These are phyloP conservation scores for Suhomyces bribrorum DNA, from an alignment of 1,139 yeast species.

Conservation along the genomic window DNA sequence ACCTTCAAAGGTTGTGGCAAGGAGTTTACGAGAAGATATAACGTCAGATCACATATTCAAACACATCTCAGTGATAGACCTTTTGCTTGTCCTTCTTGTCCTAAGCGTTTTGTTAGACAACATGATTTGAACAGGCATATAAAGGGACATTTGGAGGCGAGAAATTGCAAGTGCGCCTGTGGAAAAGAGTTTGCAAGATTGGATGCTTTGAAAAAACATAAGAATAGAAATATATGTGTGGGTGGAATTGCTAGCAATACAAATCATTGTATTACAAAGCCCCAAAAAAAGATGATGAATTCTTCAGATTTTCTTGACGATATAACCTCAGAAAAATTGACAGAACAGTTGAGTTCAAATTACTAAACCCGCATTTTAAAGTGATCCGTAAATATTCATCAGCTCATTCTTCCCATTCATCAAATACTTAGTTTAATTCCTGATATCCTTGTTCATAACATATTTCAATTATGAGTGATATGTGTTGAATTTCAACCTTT, in stretches of 20 bases:
- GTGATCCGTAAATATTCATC: no score
- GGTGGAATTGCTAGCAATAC: slow-evolving; percentile 54
- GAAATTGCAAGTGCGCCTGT: slow-evolving; percentile 75
- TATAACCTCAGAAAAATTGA: slow-evolving; percentile 22
- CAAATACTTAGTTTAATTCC: neutral
- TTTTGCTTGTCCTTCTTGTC: slow-evolving; percentile 60
- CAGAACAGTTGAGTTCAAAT: slow-evolving; percentile 19
- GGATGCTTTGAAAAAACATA: slow-evolving; percentile 85
- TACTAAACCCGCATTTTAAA: neutral
- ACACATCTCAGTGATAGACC: slow-evolving; percentile 96
- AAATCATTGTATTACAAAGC: slow-evolving; percentile 31
- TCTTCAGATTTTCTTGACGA: slow-evolving; percentile 21
- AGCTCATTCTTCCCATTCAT: neutral
- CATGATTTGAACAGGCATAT: slow-evolving; percentile 92
- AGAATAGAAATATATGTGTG: slow-evolving; percentile 72
- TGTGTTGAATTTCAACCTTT: neutral
- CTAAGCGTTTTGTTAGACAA: slow-evolving; percentile 78
- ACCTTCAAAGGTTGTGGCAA: slow-evolving; percentile 79
- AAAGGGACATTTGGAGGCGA: slow-evolving; percentile 80
- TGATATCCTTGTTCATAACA: neutral
- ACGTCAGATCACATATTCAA: slow-evolving; percentile 95
- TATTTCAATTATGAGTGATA: neutral
- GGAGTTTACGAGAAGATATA: slow-evolving; percentile 83
- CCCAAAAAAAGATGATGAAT: slow-evolving; percentile 20
- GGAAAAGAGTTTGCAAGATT: slow-evolving; percentile 89